A percentile compares a stretch with the other conserved stretches of the same genome.
phyloP scores from a whole-genome alignment of 164 flowering plant species.

The Chimonanthus salicifolius region DNA sequence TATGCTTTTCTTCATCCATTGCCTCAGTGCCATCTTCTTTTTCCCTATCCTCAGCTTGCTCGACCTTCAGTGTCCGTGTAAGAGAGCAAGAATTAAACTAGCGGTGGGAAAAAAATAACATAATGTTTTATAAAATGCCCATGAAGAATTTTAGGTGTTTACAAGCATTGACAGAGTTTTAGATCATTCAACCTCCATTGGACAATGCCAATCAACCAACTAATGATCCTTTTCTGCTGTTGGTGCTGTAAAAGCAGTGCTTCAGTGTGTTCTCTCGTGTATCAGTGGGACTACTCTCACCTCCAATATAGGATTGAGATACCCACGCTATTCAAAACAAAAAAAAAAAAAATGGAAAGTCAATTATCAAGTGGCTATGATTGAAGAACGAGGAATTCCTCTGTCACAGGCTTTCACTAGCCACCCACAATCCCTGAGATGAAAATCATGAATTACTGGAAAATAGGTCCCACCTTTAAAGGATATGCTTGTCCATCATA shows the following conservation, averaged over 20 bases:
- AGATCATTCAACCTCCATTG: not conserved
- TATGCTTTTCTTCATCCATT: conserved; percentile 24
- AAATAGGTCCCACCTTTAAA: not conserved
- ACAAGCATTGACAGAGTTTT: not conserved
- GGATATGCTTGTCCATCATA: not conserved
- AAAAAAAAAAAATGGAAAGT: not conserved
- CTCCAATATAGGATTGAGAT: too few relatives aligned
- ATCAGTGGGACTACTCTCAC: too few relatives aligned
- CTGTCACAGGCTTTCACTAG: too few relatives aligned
- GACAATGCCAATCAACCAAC: not conserved
- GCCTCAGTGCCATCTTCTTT: conserved; percentile 12
- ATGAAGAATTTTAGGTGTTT: not conserved
- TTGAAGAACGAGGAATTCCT: too few relatives aligned
- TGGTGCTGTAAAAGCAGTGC: not conserved
- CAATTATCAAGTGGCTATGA: too few relatives aligned
- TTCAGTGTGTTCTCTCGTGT: too few relatives aligned
- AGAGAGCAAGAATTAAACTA: not conserved
- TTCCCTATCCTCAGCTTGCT: conserved; percentile 18
- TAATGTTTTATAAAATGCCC: not conserved
- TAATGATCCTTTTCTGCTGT: not conserved
- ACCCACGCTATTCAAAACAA: too few relatives aligned
- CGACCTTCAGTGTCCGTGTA: conserved; percentile 42
- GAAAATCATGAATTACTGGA: too few relatives aligned
- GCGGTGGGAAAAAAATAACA: not conserved
- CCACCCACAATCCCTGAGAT: not conserved